Evolutionary conservation across 345 rosid species (phyloP), one percentile per base, ranked within the genome.

Genomic region (Moringa oleifera): DNA sequence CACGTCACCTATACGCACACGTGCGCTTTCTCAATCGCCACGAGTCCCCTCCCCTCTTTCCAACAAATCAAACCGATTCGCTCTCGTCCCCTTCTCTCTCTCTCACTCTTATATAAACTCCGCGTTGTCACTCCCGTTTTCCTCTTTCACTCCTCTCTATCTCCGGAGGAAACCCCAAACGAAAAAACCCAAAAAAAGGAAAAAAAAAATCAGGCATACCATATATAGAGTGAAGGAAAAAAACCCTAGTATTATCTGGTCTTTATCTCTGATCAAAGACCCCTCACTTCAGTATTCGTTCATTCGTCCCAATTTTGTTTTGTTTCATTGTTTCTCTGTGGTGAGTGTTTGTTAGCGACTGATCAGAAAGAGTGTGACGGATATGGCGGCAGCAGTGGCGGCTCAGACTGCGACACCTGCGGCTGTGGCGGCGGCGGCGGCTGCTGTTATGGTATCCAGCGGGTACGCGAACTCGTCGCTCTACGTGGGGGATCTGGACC

Each of bases 401-500:
- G 56, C 76, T 18, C 71, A 66, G 37, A 59, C 70, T 53, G 69
- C 67, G 6, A 46, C 73, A 0, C 50, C 68, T 0, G 71, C 70
- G 0, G 68, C 25, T 18, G 20, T 25, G 21, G 63, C 57, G 10
- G 64, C 62, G 6, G 56, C 54, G 1, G 61, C 37, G 20, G 63
- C 55, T 1, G 51, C 72, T 2, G 71, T 63, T 4, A 64, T 41
- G 23, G 62, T 53, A 19, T 51, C 61, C 12, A 46, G 62, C 1
- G 68, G 65, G 17, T 76, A 71, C 52, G 53, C 72, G 46, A 87
- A 70, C 65, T 63, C 75, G 36, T 82, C 93, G 0, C 79, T 87
- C 11, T 87, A 87, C 57, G 90, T 84, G 0, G 93, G 90, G 47
- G 90, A 87, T 82, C 81, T 84, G 53, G 88, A 84, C 28, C 69